Evolutionary conservation across 83 land plant genomes (phyloP).

Genomic region (Isoetes engelmannii): DNA sequence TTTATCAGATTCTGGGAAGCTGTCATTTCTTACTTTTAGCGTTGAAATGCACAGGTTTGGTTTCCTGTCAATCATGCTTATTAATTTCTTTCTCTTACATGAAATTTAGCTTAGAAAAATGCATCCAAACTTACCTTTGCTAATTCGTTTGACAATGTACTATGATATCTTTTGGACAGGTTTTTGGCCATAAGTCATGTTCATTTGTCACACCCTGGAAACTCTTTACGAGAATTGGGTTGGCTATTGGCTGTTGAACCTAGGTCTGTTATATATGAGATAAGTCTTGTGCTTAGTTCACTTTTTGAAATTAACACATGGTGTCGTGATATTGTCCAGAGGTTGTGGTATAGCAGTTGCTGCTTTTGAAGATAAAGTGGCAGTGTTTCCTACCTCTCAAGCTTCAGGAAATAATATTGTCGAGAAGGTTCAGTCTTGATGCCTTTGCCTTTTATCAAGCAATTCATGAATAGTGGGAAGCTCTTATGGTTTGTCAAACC

Average conservation of each 20-base stretch:
- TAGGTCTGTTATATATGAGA: conserved; percentile 33
- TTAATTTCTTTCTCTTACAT: too few species aligned
- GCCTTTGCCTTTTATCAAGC: too few species aligned
- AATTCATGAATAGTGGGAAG: too few species aligned
- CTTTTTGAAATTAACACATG: too few species aligned
- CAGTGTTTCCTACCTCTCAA: conserved; percentile 57
- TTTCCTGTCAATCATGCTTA: neutral
- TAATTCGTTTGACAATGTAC: neutral
- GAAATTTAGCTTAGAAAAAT: too few species aligned
- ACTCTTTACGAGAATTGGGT: conserved; percentile 65
- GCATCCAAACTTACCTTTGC: too few species aligned
- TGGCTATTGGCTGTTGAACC: conserved; percentile 74
- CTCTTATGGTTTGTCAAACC: too few species aligned
- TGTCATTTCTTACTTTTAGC: conserved; percentile 77
- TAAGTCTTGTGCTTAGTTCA: too few species aligned
- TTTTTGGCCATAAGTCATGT: conserved; percentile 78
- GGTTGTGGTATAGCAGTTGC: conserved; percentile 70
- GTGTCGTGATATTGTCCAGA: conserved; percentile 32
- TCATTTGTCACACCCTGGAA: conserved; percentile 73
- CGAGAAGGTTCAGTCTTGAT: conserved; percentile 41
- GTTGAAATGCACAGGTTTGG: conserved; percentile 81
- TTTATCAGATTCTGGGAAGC: conserved; percentile 93
- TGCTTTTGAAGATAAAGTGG: conserved; percentile 72
- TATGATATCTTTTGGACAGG: conserved; percentile 31
- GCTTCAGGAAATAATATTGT: conserved; percentile 45